Base-by-base conservation (phyloP, 768 basidiomycete genomes). In the Agaricus blazei region DNA sequence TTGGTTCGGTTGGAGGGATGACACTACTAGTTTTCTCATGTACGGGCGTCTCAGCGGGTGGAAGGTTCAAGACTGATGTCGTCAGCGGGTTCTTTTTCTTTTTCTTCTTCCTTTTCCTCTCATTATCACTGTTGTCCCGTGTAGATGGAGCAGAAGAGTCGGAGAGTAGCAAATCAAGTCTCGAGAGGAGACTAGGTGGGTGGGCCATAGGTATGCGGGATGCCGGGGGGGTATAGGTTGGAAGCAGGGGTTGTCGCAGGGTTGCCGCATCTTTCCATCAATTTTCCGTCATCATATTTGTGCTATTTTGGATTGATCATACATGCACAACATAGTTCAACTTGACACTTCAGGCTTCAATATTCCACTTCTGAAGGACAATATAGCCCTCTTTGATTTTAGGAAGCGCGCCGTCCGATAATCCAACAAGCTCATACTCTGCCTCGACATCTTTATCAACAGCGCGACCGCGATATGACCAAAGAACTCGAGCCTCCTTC, bases 351-450 rank as follows among this genome's bases (percentile, higher is more conserved):
- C 31, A 23, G 14, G 36, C 34, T 12, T 42, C 23, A 12, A 42
- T 40, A n/a, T 28, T 15, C 54, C 46, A 48, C 27, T 34, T 55
- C 19, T 15, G 38, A 31, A 55, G 15, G 19, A 48, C 27, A 29
- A 23, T 48, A 42, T 48, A 48, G 6, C 23, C 54, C 19, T 55
- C 47, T 4, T 27, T 23, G 15, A 48, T 31, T 9, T 42, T 29
- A 2, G n/a, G 28, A 41, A 55, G 38, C 24, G 41, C 47, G 38
- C 54, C 54, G 3, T 48, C 54, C 24, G 54, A 48, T 11, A 48
- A 55, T 19, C 46, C 54, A 42, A 31, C 24, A 12, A 55, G 40
- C 9, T 55, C 54, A 41, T 55, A 55, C 40, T 48, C 47, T 4
- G 48, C 54, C 24, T 48, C 40, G 7, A 31, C 40, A 27, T 47